Evolutionary conservation across 2,329 filamentous ascomycete genomes (phyloP), one percentile per base, ranked within the genome.

Genomic region (Sporothrix phasma): DNA sequence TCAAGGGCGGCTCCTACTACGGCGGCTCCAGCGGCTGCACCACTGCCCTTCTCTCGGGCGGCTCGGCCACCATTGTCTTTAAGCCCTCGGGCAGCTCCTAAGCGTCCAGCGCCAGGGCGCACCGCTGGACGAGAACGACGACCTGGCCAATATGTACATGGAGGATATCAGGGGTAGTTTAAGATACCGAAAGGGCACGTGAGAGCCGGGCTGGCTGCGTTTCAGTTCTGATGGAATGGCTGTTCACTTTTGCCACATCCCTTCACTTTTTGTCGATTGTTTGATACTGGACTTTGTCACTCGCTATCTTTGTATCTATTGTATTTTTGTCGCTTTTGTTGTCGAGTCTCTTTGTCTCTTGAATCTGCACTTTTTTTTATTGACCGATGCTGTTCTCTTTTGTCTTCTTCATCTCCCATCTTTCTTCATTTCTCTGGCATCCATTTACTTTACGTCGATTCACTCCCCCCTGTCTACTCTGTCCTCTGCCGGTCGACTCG

Each of bases 11-110:
- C 64, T 70, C 78, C 67, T 94, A 87, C 78, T 74, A 77, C 41
- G 81, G 80, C 68, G 82, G 82, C 68, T 73, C 76, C 66, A 80
- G 77, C 67, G 90, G 91, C 66, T 96, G 91, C 84, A 96, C 91
- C 66, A 69, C 66, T 3, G 61, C 68, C 8, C 37, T 69, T 24
- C 41, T 22, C 11, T 37, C 49, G 3, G 60, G 60, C 46, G 68
- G 67, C 61, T 59, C 54, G 10, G 66, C 64, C 53, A 59, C 31
- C 31, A 62, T 65, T 56, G 61, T 61, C 56, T 66, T 67, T 41
- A 59, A 65, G 65, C 26, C 43, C n/a, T 51, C 45, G 1, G 59
- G 65, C 66, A 66, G 59, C 61, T 37, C 22, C 7, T 67, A 66
- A 58, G 46, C 22, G 53, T 1, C 29, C 26, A 29, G n/a, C 15